Conservation (phyloP, 306 rosid genomes). For the Quillaja saponaria region DNA sequence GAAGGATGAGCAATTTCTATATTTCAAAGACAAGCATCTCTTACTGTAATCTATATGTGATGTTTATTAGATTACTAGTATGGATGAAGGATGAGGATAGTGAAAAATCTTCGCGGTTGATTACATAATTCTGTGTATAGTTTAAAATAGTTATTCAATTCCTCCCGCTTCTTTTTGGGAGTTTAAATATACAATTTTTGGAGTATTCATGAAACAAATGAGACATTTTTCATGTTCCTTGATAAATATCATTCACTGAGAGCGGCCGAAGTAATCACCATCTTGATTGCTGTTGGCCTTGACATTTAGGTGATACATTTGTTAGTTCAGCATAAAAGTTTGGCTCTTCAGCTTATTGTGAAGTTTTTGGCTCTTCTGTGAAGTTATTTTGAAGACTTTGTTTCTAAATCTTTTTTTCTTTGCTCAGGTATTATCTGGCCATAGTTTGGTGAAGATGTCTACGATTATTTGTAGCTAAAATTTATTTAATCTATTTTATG, state of each 20-base stretch:
- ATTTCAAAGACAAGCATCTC: background rate
- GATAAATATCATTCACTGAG: slow-evolving; percentile 1
- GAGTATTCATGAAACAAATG: background rate
- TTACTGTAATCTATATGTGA: background rate
- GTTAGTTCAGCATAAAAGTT: background rate
- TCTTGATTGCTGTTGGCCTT: background rate
- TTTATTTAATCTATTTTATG: slow-evolving; percentile 8
- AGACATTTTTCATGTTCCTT: background rate
- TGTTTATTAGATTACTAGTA: slow-evolving; percentile 18
- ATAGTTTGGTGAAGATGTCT: slow-evolving; percentile 4
- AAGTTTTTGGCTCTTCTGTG: background rate
- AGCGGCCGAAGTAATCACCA: background rate
- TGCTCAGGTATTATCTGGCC: slow-evolving; percentile 4
- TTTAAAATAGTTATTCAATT: background rate
- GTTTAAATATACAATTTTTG: too few relatives aligned
- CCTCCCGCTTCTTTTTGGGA: background rate
- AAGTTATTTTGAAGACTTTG: background rate
- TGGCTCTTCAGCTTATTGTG: background rate
- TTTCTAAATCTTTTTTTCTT: slow-evolving; percentile 12
- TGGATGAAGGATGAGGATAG: slow-evolving; percentile 18
- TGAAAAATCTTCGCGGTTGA: background rate
- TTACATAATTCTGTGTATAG: background rate
- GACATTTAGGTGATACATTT: slow-evolving; percentile 1
- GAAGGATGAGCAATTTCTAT: slow-evolving; percentile 1
- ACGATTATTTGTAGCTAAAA: background rate